Percentiles rank a stretch among this genome's conserved stretches.
phyloP scores from a whole-genome alignment of 441 rosid species.

The Erodium texanum region DNA sequence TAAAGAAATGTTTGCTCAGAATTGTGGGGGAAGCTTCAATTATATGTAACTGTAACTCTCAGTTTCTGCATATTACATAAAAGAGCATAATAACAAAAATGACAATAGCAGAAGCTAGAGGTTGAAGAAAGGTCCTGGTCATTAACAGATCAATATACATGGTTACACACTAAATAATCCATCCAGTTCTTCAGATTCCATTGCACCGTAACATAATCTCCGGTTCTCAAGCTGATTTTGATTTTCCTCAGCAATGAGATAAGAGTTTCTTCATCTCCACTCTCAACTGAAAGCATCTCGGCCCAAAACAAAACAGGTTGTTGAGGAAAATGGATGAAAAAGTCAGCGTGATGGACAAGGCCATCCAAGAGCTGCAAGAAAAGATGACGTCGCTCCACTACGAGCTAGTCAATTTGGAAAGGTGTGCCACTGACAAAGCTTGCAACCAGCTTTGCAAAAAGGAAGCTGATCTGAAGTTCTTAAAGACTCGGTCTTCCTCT shows the following conservation, averaged over 20 bases:
- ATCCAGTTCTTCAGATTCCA: background rate
- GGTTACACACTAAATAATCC: background rate
- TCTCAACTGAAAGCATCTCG: too few species aligned
- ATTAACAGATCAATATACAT: background rate
- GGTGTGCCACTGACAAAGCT: too few species aligned
- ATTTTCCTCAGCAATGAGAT: background rate
- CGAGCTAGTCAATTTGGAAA: too few species aligned
- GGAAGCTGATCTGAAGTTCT: too few species aligned
- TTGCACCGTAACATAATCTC: background rate
- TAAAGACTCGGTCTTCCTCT: background rate
- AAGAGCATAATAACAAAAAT: background rate
- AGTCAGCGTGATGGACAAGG: too few species aligned
- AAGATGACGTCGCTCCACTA: too few species aligned
- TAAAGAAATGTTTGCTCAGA: background rate
- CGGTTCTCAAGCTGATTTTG: background rate
- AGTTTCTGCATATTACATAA: background rate
- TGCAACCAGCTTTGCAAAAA: too few species aligned
- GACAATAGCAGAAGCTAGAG: background rate
- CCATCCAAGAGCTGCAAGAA: too few species aligned
- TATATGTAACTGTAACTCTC: background rate
- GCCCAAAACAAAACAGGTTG: too few species aligned
- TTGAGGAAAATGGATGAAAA: too few species aligned
- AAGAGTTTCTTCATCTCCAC: background rate
- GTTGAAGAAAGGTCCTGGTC: background rate
- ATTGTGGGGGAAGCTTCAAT: background rate